Base-by-base conservation (phyloP, 2,329 filamentous ascomycete genomes). In the Scorias spongiosa region DNA sequence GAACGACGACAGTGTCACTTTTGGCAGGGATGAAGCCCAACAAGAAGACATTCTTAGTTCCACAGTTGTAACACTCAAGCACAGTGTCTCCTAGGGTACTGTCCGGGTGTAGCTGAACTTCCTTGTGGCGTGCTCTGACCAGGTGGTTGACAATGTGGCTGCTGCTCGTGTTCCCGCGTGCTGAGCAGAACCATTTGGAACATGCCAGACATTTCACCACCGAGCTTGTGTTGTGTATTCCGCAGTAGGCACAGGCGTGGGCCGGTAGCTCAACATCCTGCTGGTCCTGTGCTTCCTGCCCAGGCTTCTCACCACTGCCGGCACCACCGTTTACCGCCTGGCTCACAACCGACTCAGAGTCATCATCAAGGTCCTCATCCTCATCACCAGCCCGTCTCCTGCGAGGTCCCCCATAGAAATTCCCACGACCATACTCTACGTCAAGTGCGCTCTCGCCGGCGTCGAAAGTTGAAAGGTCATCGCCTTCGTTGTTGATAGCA, bases 111-210 rank as follows among this genome's bases (percentile, higher is more conserved):
- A 98, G 78, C 64, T 95, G 89, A 43, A 98, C 91, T 68, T 98
- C 93, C 71, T 96, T 98, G 70, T 98, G 91, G 50, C 91, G 83
- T 51, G 93, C 89, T 57, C 93, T 84, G 48, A 98, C 91, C 29
- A 98, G 78, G 61, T 98, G 91, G 63, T 96, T 96, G 67, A 98
- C 86, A 55, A 98, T 96, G 62, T 98, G 91, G 29, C 89, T 94
- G 20, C 89, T 95, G 42, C 85, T 93, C 14, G 88, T 88, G 64
- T 95, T 98, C 53, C 91, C 89, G 57, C 89, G 84, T 47, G 89
- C 88, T 65, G 88, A 96, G 67, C 91, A 98, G 63, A 98, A 98
- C 91, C 91, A 98, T 63, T 96, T 98, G 69, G 78, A 89, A 70
- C 91, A 98, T 48, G 81, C 76, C 48, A 98, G 73, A 60, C 91